Evolutionary conservation across 768 basidiomycete genomes (phyloP).

Genomic region (Phaffia tasmanica): DNA sequence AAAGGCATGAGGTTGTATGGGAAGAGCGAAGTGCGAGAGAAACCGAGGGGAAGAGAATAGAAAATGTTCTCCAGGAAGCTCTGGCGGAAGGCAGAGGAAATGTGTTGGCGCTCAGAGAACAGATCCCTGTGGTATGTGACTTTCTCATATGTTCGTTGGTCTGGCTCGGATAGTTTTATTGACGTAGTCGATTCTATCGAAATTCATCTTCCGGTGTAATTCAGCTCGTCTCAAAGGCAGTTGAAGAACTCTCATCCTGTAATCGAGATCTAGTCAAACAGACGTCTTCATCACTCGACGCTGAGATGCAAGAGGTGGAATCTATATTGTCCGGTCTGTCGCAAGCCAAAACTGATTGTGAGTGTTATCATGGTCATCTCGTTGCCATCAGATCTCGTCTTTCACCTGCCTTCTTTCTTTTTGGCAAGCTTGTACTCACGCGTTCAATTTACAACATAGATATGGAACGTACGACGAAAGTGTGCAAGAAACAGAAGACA

Average conservation of each 20-base stretch:
- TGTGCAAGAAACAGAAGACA: conserved; percentile 10
- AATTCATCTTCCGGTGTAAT: background rate
- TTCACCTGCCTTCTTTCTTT: background rate
- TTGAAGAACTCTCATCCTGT: conserved; percentile 1
- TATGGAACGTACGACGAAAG: background rate
- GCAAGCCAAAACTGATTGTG: conserved; percentile 1
- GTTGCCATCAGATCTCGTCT: background rate
- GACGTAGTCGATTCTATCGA: background rate
- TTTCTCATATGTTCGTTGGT: background rate
- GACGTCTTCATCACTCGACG: conserved; percentile 2
- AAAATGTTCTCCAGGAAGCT: too few relatives aligned
- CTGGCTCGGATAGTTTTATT: background rate
- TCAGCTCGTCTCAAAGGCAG: conserved; percentile 9
- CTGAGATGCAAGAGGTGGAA: conserved; percentile 14
- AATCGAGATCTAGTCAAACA: background rate
- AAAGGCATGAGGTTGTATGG: too few relatives aligned
- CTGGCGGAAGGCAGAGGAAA: too few relatives aligned
- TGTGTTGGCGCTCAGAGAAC: background rate
- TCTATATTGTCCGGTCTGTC: background rate
- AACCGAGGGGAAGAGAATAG: too few relatives aligned
- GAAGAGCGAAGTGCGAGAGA: too few relatives aligned
- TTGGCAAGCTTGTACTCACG: background rate
- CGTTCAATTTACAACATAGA: background rate
- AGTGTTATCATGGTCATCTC: background rate
- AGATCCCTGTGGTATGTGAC: background rate